Evolutionary conservation across 768 basidiomycete genomes (phyloP).

Genomic region (Auricularia auricula-judae): DNA sequence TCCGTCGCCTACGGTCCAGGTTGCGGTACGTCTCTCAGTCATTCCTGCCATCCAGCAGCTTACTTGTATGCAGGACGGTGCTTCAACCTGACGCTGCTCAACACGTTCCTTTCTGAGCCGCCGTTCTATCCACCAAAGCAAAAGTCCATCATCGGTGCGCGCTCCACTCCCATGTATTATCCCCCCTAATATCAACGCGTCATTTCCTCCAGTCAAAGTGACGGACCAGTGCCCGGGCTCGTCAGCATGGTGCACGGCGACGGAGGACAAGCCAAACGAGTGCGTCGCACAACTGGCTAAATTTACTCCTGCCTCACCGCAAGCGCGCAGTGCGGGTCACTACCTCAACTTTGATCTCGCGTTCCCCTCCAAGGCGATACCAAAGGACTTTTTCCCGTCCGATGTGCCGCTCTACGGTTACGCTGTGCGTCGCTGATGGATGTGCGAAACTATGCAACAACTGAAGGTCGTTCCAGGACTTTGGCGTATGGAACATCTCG

Average conservation of each 20-base stretch:
- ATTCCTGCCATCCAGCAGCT: not conserved
- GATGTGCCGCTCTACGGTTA: constrained; percentile 54
- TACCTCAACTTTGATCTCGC: constrained; percentile 78
- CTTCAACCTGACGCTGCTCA: constrained; percentile 65
- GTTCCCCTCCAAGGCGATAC: constrained; percentile 61
- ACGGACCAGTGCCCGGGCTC: constrained; percentile 71
- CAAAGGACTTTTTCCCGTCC: constrained; percentile 65
- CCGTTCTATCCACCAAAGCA: constrained; percentile 54
- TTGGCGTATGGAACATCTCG: constrained; percentile 77
- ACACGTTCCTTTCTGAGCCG: constrained; percentile 54
- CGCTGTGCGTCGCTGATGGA: constrained; percentile 15
- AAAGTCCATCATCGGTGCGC: constrained; percentile 39
- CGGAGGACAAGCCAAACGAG: constrained; percentile 48
- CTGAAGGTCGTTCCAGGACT: constrained; percentile 38
- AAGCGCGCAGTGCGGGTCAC: constrained; percentile 41
- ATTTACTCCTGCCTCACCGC: not conserved
- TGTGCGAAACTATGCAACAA: too few species aligned
- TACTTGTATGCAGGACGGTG: constrained; percentile 37
- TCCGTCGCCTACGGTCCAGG: constrained; percentile 45
- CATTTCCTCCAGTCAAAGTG: constrained; percentile 40
- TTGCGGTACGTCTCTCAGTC: not conserved
- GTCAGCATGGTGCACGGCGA: constrained; percentile 64
- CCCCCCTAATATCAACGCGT: not conserved
- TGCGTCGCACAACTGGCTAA: constrained; percentile 23
- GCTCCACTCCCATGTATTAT: not conserved